phyloP scores from a whole-genome alignment of 2,329 filamentous ascomycete genomes.

The Paraconiothyrium brasiliense region DNA sequence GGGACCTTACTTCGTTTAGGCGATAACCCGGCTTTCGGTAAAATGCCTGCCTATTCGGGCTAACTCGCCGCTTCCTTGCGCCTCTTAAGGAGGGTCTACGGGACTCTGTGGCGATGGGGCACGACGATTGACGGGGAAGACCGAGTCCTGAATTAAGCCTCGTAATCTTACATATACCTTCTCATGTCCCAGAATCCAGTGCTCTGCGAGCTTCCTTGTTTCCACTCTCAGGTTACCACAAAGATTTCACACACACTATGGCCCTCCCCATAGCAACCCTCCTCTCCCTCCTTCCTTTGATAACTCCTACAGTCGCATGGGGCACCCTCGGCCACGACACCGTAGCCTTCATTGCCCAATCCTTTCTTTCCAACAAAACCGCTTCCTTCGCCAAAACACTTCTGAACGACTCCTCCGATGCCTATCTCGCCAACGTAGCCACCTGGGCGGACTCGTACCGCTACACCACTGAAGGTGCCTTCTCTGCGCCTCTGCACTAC shows the following conservation, averaged over 20 bases:
- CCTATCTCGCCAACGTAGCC: constrained; percentile 62
- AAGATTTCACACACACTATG: constrained; percentile 29
- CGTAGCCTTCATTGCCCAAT: constrained; percentile 63
- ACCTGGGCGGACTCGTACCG: constrained; percentile 65
- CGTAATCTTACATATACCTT: constrained; percentile 2
- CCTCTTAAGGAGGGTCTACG: constrained; percentile 31
- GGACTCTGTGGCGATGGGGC: constrained; percentile 8
- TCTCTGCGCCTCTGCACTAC: constrained; percentile 60
- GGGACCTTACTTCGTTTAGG: constrained; percentile 17
- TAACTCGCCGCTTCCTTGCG: constrained; percentile 32
- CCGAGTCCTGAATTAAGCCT: constrained; percentile 31
- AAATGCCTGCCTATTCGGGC: constrained; percentile 38
- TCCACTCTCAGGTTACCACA: neutral
- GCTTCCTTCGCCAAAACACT: constrained; percentile 55
- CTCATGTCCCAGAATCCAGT: neutral
- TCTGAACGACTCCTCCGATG: constrained; percentile 54
- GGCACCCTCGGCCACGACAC: constrained; percentile 64
- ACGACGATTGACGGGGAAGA: constrained; percentile 37
- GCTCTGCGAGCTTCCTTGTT: neutral
- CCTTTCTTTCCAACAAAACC: constrained; percentile 56
- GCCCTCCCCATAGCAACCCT: constrained; percentile 32
- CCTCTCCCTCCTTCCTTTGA: constrained; percentile 35
- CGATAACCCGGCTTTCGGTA: constrained; percentile 14
- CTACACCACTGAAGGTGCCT: constrained; percentile 57
- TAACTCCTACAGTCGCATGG: constrained; percentile 55